Percentiles rank a stretch among this genome's conserved stretches.
phyloP scores from a whole-genome alignment of 2,329 filamentous ascomycete species.

The Zasmidium cellare region DNA sequence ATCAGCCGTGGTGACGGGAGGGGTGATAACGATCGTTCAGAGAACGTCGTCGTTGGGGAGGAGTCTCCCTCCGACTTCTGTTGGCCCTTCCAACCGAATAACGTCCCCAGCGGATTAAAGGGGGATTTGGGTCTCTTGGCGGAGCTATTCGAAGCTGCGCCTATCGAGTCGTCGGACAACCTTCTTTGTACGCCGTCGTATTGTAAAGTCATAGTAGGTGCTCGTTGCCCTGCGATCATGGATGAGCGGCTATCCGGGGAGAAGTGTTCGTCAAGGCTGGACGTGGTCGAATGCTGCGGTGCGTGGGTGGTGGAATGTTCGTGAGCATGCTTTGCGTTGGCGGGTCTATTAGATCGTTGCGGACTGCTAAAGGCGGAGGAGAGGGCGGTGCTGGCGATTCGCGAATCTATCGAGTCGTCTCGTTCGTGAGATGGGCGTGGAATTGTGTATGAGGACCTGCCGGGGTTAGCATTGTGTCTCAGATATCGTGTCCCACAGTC shows the following conservation, averaged over 20 bases:
- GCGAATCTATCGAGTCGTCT: conserved; percentile 30
- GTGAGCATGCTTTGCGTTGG: conserved; percentile 30
- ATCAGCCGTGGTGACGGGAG: conserved; percentile 52
- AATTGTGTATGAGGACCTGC: conserved; percentile 20
- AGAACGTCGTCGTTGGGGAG: conserved; percentile 64
- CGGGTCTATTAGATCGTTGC: conserved; percentile 26
- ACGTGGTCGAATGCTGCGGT: conserved; percentile 25
- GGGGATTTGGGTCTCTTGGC: conserved; percentile 45
- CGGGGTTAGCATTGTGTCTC: conserved; percentile 7
- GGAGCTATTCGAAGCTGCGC: conserved; percentile 17
- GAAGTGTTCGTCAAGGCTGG: conserved; percentile 26
- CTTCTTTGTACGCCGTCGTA: conserved; percentile 35
- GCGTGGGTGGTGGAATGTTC: conserved; percentile 25
- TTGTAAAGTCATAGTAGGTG: conserved; percentile 36
- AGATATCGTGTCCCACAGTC: not conserved
- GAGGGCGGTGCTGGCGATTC: conserved; percentile 21
- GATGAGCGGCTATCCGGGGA: conserved; percentile 18
- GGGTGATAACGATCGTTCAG: conserved; percentile 60
- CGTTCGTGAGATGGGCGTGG: conserved; percentile 22
- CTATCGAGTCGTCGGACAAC: conserved; percentile 34
- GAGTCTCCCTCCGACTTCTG: conserved; percentile 52
- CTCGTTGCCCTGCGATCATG: conserved; percentile 25
- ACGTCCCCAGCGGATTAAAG: conserved; percentile 58
- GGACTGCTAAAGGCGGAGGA: conserved; percentile 28
- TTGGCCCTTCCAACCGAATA: conserved; percentile 66